These are phyloP conservation scores for Suillus subalutaceus DNA, from an alignment of 768 basidiomycete species.

Conservation along the genomic window DNA sequence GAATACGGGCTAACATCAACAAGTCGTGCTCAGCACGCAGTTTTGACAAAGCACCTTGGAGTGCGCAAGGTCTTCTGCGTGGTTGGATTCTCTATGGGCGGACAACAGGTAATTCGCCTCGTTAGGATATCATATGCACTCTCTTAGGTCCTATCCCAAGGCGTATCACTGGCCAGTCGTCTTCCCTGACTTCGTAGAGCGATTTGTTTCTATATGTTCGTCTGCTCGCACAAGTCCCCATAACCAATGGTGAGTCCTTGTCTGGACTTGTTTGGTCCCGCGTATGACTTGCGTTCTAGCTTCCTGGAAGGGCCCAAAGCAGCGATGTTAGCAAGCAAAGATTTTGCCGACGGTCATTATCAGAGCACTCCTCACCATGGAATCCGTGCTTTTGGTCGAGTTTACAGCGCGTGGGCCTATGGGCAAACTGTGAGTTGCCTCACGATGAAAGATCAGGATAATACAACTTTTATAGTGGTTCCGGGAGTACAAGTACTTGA, in stretches of 20 bases:
- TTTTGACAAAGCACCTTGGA: constrained; percentile 49
- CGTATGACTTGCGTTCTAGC: constrained; percentile 32
- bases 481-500: constrained; percentile 48
- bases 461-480: constrained; percentile 48
- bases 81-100: constrained; percentile 63
- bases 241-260: constrained; percentile 48
- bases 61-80: constrained; percentile 48
- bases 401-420: constrained; percentile 63
- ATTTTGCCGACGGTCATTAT: constrained; percentile 59
- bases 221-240: constrained; percentile 59
- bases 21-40: constrained; percentile 58
- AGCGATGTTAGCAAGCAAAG: constrained; percentile 54
- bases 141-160: constrained; percentile 29
- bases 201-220: constrained; percentile 48
- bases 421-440: constrained; percentile 50
- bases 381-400: constrained; percentile 59
- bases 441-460: background rate
- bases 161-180: constrained; percentile 62
- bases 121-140: constrained; percentile 19
- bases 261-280: background rate
- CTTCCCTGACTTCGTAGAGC: constrained; percentile 58
- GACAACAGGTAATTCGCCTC: constrained; percentile 42
- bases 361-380: constrained; percentile 48
- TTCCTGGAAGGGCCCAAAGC: constrained; percentile 64
- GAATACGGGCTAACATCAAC: background rate